phyloP scores from a whole-genome alignment of 352 stramenopile genomes.

The Lagenidium sp. region DNA sequence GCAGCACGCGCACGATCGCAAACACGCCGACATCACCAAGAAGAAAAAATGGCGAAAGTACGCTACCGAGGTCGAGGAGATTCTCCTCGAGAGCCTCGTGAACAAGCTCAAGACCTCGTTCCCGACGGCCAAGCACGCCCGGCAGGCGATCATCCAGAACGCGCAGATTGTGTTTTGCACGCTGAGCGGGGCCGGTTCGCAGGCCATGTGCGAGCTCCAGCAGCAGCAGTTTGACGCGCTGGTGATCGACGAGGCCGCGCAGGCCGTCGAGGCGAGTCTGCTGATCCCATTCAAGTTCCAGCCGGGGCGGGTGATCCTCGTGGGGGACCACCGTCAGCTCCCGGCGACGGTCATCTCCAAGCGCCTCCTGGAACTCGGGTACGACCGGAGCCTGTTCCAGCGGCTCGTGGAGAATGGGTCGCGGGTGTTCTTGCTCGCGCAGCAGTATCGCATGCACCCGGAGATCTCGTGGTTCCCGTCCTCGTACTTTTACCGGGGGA shows the following conservation, averaged over 20 bases:
- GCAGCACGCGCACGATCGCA: constrained; percentile 3
- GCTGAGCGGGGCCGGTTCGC: constrained; percentile 67
- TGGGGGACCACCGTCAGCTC: constrained; percentile 96
- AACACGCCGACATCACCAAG: constrained; percentile 38
- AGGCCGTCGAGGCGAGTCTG: constrained; percentile 93
- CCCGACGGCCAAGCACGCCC: constrained; percentile 35
- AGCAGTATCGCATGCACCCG: constrained; percentile 98
- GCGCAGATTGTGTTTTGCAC: constrained; percentile 83
- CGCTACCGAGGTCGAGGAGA: constrained; percentile 55
- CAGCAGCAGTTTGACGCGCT: constrained; percentile 92
- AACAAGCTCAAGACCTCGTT: constrained; percentile 53
- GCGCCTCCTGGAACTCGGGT: constrained; percentile 63
- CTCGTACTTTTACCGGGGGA: constrained; percentile 90
- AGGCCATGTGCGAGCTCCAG: constrained; percentile 83
- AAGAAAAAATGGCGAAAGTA: constrained; percentile 71
- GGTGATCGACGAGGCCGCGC: constrained; percentile 97
- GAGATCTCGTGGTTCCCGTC: constrained; percentile 95
- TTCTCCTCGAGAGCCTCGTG: constrained; percentile 61
- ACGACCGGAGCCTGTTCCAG: constrained; percentile 96
- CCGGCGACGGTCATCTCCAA: constrained; percentile 96
- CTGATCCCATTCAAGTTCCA: constrained; percentile 96
- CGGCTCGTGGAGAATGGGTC: constrained; percentile 84
- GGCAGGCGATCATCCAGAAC: constrained; percentile 59
- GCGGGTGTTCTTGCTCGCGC: constrained; percentile 84
- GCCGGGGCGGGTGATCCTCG: constrained; percentile 71